Evolutionary conservation across 352 stramenopile genomes (phyloP).

Genomic region (Thraustochytrium sp.): DNA sequence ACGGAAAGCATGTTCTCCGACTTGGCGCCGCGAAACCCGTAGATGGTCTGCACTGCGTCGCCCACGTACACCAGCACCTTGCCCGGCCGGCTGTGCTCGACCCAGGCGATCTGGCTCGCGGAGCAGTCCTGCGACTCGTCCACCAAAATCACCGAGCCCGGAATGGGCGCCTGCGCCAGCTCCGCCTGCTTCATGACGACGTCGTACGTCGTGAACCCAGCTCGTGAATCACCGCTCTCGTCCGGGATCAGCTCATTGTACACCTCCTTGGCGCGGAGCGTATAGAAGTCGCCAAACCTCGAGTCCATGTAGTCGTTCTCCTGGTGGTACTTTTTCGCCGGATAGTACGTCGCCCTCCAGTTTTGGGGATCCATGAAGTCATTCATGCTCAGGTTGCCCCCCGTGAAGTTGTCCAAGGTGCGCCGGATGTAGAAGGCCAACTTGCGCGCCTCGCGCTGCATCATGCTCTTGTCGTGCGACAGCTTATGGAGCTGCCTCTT

Average conservation of each 20-base stretch:
- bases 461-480: not conserved
- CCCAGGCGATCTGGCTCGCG: not conserved
- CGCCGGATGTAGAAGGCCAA: not conserved
- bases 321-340: no score
- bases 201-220: not conserved
- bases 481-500: not conserved
- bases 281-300: no score
- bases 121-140: conserved; percentile 22
- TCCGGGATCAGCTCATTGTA: no score
- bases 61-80: not conserved
- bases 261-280: no score
- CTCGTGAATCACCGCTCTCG: no score
- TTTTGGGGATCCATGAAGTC: no score
- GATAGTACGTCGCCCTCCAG: no score
- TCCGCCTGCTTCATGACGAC: not conserved
- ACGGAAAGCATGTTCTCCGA: not conserved
- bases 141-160: not conserved
- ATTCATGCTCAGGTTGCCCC: not conserved
- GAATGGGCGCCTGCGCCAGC: not conserved
- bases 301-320: no score
- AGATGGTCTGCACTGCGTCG: conserved; percentile 18
- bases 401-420: not conserved
- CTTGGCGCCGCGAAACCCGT: conserved; percentile 17
- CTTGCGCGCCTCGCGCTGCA: not conserved
- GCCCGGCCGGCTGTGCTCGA: not conserved